Base-by-base conservation (phyloP, 441 rosid genomes). In the Syzygium syzygioides region DNA sequence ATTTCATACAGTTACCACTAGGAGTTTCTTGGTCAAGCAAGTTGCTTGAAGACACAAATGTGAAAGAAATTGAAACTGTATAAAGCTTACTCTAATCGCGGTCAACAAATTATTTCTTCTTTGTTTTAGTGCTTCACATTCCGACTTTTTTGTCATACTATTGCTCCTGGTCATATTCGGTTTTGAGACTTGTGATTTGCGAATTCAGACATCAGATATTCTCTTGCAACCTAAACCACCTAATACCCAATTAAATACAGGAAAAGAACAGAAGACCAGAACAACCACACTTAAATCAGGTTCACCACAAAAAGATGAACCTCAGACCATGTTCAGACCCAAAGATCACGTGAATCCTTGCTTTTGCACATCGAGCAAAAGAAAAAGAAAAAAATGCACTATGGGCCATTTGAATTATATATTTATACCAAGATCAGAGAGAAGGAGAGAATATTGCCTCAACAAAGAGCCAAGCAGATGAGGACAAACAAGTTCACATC, bases 211-310 rank as follows among this genome's bases (percentile, higher is more conserved):
- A 79, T 32, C n/a, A 45, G 45, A 18, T 56, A 87, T 86, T 60
- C 66, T 62, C 54, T 62, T 41, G 34, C 88, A 91, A 92, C 94
- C 91, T 87, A 92, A 92, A 90, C 93, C 88, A 95, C 93, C 94
- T 90, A 94, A 94, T 88, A 87, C 92, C 90, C 87, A 62, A 86
- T 92, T 91, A 87, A 93, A 90, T 88, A 94, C 68, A 88, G 85
- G 90, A 93, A 92, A 90, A 93, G 88, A 94, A 94, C 95, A 95
- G 87, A 86, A 57, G 86, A 89, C 89, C 85, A 68, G 53, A 91
- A 91, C 92, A 79, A 88, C 90, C 84, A 55, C 68, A 52, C 85
- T 41, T 25, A 53, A 79, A 48, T 55, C 50, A 83, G 90, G 34
- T 90, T 88, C 85, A 89, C 86, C 90, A 84, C 56, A 89, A 84